phyloP scores from a whole-genome alignment of 2,329 filamentous ascomycete species.

The Samsoniella hepiali region DNA sequence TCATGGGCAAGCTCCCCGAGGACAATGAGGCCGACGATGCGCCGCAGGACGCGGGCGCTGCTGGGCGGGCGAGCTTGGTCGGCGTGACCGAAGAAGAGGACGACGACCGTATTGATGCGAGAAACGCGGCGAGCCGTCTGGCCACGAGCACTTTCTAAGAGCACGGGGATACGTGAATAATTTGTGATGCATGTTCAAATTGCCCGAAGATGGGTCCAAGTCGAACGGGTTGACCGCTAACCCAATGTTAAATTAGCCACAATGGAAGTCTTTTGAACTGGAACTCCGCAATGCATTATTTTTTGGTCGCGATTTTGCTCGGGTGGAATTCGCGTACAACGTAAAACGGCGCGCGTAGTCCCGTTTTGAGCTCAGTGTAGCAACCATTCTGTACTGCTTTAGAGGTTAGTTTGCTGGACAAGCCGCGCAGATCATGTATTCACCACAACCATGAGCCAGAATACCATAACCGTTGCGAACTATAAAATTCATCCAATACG shows the following conservation, averaged over 20 bases:
- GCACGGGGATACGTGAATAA: conserved; percentile 6
- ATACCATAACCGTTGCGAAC: too few relatives aligned
- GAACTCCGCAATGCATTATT: background rate
- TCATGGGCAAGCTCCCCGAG: conserved; percentile 62
- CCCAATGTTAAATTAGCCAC: conserved; percentile 8
- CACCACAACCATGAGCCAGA: too few relatives aligned
- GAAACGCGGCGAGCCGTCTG: conserved; percentile 90
- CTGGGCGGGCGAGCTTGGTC: conserved; percentile 49
- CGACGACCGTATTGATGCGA: conserved; percentile 89
- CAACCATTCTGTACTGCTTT: too few relatives aligned
- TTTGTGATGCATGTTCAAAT: conserved; percentile 2
- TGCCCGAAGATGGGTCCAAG: background rate
- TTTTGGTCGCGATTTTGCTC: too few relatives aligned
- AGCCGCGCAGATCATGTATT: too few relatives aligned
- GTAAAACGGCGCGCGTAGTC: too few relatives aligned
- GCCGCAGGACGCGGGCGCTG: conserved; percentile 37
- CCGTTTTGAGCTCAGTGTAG: too few relatives aligned
- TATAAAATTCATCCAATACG: too few relatives aligned
- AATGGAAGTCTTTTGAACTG: background rate
- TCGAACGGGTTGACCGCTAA: background rate
- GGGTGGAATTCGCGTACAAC: too few relatives aligned
- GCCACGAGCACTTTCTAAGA: conserved; percentile 86
- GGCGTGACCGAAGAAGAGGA: conserved; percentile 76
- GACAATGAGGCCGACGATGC: conserved; percentile 52
- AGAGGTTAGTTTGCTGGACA: too few relatives aligned